A percentile compares a stretch with the other conserved stretches of the same genome.
These are phyloP conservation scores for Thelonectria discophora DNA, from an alignment of 2,329 filamentous ascomycete species.

Conservation along the genomic window DNA sequence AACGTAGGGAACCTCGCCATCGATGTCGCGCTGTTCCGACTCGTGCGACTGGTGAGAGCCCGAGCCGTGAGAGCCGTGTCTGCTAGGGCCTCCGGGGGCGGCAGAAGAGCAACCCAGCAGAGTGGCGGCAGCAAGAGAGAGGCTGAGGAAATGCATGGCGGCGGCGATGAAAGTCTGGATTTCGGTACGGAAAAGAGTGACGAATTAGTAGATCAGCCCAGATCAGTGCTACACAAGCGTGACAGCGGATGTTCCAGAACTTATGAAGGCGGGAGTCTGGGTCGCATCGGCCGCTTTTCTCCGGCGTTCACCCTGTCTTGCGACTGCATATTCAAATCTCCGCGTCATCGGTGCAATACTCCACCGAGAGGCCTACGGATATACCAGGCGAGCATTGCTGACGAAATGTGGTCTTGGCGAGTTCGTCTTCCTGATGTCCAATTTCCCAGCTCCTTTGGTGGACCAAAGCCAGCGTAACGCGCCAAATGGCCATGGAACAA, in stretches of 20 bases:
- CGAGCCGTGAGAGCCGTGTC: not conserved
- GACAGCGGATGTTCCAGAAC: not conserved
- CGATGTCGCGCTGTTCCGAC: not conserved
- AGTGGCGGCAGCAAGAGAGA: slow-evolving; percentile 7
- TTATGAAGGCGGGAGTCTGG: not conserved
- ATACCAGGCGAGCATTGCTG: not conserved
- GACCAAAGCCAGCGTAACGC: too few species aligned
- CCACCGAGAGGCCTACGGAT: not conserved
- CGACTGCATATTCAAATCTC: not conserved
- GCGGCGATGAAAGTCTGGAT: not conserved
- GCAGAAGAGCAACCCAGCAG: slow-evolving; percentile 9
- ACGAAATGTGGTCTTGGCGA: not conserved
- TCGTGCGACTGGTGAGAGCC: not conserved
- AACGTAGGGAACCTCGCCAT: slow-evolving; percentile 26
- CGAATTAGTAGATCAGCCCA: not conserved
- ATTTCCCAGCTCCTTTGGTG: not conserved
- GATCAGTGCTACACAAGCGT: not conserved
- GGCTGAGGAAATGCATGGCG: slow-evolving; percentile 14
- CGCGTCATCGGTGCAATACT: not conserved
- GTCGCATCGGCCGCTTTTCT: not conserved
- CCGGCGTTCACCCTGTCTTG: not conserved
- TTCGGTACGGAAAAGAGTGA: not conserved
- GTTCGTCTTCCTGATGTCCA: not conserved
- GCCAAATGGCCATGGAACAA: not conserved
- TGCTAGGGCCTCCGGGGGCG: not conserved